phyloP scores from a whole-genome alignment of 352 stramenopile genomes.

The Poterioochromonas sp. region DNA sequence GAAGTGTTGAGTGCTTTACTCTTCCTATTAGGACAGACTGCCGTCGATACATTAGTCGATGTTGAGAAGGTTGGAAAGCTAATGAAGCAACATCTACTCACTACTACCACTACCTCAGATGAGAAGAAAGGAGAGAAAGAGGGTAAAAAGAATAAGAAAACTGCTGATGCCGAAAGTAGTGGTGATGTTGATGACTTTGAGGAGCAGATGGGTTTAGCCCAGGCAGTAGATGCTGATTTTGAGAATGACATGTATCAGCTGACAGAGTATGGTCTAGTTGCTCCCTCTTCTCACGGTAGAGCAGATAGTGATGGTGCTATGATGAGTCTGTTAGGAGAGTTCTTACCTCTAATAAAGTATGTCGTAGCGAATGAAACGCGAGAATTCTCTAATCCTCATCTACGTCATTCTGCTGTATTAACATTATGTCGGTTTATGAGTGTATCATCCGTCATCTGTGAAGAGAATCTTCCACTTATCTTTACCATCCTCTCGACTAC shows the following conservation, averaged over 20 bases:
- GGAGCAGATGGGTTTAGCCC: conserved; percentile 76
- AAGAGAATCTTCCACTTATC: conserved; percentile 83
- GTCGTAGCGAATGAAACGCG: conserved; percentile 53
- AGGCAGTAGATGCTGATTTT: conserved; percentile 71
- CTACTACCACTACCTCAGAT: conserved; percentile 38
- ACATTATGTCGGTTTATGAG: conserved; percentile 95
- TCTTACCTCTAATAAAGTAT: conserved; percentile 74
- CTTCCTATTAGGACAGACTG: conserved; percentile 85
- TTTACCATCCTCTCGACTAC: conserved; percentile 81
- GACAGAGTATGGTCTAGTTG: conserved; percentile 74
- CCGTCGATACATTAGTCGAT: conserved; percentile 84
- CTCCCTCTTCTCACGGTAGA: too few species aligned
- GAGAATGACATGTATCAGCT: conserved; percentile 81
- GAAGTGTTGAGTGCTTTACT: conserved; percentile 77
- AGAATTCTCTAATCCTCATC: conserved; percentile 60
- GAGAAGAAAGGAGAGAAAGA: conserved; percentile 48
- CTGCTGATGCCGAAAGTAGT: conserved; percentile 43
- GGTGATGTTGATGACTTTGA: conserved; percentile 75
- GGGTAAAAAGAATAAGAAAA: conserved; percentile 30
- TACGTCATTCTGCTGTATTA: conserved; percentile 82
- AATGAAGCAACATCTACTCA: background rate
- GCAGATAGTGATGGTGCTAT: too few species aligned
- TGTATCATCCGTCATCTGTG: conserved; percentile 87
- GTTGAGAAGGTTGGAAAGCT: conserved; percentile 55
- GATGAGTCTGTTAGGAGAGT: conserved; percentile 77